These are phyloP conservation scores for Paraphoma sp. DNA, from an alignment of 2,329 filamentous ascomycete genomes.

Conservation along the genomic window DNA sequence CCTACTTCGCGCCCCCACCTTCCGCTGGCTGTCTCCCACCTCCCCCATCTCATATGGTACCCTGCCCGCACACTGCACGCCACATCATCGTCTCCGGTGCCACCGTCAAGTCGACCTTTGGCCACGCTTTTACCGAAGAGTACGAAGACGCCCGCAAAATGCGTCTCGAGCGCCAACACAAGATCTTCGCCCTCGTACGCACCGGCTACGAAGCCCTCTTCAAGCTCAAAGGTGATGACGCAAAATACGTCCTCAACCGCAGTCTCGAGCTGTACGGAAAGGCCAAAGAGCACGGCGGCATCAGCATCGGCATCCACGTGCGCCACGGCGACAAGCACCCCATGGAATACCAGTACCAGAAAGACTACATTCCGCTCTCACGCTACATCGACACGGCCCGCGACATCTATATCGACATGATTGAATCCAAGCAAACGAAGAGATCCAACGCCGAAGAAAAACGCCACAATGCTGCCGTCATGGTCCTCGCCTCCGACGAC, in stretches of 20 bases:
- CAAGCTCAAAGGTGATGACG: constrained; percentile 70
- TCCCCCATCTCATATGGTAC: constrained; percentile 76
- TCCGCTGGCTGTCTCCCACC: constrained; percentile 72
- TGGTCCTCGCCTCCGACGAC: constrained; percentile 81
- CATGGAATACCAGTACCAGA: constrained; percentile 75
- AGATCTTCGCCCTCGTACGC: constrained; percentile 72
- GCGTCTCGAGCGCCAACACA: constrained; percentile 60
- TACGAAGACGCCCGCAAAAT: constrained; percentile 59
- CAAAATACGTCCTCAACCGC: constrained; percentile 67
- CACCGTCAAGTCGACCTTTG: constrained; percentile 70
- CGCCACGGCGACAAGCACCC: constrained; percentile 82
- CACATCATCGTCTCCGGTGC: constrained; percentile 77
- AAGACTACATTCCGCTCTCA: constrained; percentile 78
- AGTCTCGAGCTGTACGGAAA: constrained; percentile 62
- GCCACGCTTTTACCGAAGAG: constrained; percentile 61
- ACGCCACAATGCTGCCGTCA: constrained; percentile 43
- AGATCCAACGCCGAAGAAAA: constrained; percentile 12
- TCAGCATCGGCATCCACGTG: constrained; percentile 76
- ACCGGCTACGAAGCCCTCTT: constrained; percentile 78
- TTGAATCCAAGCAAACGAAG: constrained; percentile 46
- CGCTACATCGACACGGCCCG: constrained; percentile 68
- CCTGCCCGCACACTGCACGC: constrained; percentile 76
- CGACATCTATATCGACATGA: constrained; percentile 59
- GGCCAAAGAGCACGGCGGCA: constrained; percentile 55
- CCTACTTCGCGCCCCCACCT: constrained; percentile 74